A percentile compares a stretch with the other conserved stretches of the same genome.
Evolutionary conservation across 768 basidiomycete species (phyloP).

Genomic region (Galerina marginata): DNA sequence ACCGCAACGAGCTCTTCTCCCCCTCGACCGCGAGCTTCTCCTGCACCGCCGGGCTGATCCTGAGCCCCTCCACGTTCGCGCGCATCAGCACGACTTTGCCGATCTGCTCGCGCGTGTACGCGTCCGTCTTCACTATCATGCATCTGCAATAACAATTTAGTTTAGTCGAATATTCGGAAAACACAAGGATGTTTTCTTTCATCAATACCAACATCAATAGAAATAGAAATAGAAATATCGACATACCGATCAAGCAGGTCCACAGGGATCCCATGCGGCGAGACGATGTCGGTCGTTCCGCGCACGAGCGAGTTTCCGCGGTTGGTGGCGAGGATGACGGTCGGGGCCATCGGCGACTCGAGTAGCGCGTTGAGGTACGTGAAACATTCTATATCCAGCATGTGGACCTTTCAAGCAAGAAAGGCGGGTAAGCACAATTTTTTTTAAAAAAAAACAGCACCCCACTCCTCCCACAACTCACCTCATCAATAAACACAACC

Average conservation of each 20-base stretch:
- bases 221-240: no score
- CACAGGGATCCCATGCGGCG: conserved; percentile 93
- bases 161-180: no score
- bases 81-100: conserved; percentile 86
- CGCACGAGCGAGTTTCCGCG: conserved; percentile 91
- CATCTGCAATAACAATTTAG: no score
- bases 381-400: conserved; percentile 99
- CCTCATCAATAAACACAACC: conserved; percentile 98
- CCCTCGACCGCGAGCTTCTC: conserved; percentile 85
- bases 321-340: conserved; percentile 96
- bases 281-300: conserved; percentile 89
- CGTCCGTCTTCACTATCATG: conserved; percentile 93
- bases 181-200: no score
- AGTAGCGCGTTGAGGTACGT: conserved; percentile 96
- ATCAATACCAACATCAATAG: neutral
- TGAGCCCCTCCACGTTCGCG: conserved; percentile 85
- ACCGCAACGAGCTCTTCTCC: conserved; percentile 82
- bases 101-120: conserved; percentile 84
- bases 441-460: no score
- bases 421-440: no score
- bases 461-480: conserved; percentile 42
- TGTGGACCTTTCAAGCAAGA: no score
- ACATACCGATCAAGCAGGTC: conserved; percentile 90
- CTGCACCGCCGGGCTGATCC: conserved; percentile 74
- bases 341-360: conserved; percentile 96